phyloP scores from a whole-genome alignment of 1,284 basidiomycete species.

The Schizophyllum amplum region DNA sequence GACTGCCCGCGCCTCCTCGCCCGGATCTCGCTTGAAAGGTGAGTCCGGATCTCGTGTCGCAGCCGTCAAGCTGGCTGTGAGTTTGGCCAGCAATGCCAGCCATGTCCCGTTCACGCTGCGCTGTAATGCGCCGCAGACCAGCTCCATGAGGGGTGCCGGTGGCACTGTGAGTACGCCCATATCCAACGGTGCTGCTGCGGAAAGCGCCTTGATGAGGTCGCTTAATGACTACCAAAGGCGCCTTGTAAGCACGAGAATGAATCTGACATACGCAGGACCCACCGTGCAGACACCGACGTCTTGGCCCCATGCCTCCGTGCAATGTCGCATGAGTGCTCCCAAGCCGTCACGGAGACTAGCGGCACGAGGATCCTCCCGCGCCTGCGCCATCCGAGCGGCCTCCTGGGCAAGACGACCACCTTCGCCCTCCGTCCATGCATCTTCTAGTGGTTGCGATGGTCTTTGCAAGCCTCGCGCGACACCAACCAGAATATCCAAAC shows the following conservation, averaged over 20 bases:
- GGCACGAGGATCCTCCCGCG: conserved; percentile 60
- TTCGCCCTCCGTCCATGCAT: conserved; percentile 47
- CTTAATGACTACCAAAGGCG: conserved; percentile 50
- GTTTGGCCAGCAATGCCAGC: conserved; percentile 39
- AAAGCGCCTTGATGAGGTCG: conserved; percentile 76
- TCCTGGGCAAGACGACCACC: conserved; percentile 49
- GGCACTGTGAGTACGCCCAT: conserved; percentile 73
- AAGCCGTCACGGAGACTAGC: conserved; percentile 57
- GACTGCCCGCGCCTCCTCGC: conserved; percentile 32
- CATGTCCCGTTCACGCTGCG: conserved; percentile 74
- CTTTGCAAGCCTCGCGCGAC: conserved; percentile 70
- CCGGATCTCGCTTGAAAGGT: conserved; percentile 30
- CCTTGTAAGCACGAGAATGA: neutral
- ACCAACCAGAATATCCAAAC: conserved; percentile 73
- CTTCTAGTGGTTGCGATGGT: conserved; percentile 38
- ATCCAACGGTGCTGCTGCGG: conserved; percentile 55
- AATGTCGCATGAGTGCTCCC: conserved; percentile 46
- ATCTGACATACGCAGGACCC: conserved; percentile 19
- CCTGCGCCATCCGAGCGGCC: conserved; percentile 41
- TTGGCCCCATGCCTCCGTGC: conserved; percentile 60
- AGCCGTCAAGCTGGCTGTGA: conserved; percentile 70
- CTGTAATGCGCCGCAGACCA: conserved; percentile 71
- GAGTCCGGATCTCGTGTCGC: conserved; percentile 60
- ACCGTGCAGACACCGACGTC: conserved; percentile 76
- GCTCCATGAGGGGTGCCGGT: conserved; percentile 67